Evolutionary conservation across 2,329 filamentous ascomycete species (phyloP).

Genomic region (Neopestalotiopsis rosae): DNA sequence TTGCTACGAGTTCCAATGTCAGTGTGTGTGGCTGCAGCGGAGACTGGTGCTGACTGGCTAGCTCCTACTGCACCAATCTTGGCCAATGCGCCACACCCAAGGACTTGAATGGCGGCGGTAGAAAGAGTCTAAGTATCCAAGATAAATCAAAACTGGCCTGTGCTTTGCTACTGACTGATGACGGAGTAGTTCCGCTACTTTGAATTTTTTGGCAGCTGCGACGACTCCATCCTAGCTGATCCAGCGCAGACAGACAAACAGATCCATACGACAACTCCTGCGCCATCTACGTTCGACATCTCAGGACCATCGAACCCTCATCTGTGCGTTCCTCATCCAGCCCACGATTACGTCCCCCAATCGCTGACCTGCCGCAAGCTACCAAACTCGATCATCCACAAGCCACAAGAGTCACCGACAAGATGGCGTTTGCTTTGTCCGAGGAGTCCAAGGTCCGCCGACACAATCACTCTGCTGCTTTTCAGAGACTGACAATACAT

Average conservation of each 20-base stretch:
- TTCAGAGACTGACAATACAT: constrained; percentile 21
- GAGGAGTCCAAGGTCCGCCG: constrained; percentile 90
- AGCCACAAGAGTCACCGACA: constrained; percentile 29
- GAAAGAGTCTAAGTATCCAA: too few species aligned
- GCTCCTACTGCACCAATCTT: too few species aligned
- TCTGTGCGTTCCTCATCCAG: neutral
- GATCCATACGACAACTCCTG: neutral
- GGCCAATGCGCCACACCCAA: too few species aligned
- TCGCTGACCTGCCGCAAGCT: neutral
- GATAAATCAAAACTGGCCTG: neutral
- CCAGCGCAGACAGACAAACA: constrained; percentile 2
- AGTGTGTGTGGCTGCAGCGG: too few species aligned
- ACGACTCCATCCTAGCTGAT: neutral
- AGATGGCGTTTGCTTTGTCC: constrained; percentile 71
- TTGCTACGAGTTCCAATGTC: too few species aligned
- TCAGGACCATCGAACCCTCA: neutral
- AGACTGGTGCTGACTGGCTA: too few species aligned
- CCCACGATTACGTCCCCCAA: neutral
- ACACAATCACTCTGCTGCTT: neutral
- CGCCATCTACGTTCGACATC: neutral
- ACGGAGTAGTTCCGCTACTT: constrained; percentile 12
- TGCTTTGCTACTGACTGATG: constrained; percentile 4
- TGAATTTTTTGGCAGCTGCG: constrained; percentile 16
- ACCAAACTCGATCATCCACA: neutral
- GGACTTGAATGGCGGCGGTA: too few species aligned